A percentile compares a stretch with the other conserved stretches of the same genome.
Conservation (phyloP, 2,329 filamentous ascomycete genomes). For the Pseudofabraea citricarpa region DNA sequence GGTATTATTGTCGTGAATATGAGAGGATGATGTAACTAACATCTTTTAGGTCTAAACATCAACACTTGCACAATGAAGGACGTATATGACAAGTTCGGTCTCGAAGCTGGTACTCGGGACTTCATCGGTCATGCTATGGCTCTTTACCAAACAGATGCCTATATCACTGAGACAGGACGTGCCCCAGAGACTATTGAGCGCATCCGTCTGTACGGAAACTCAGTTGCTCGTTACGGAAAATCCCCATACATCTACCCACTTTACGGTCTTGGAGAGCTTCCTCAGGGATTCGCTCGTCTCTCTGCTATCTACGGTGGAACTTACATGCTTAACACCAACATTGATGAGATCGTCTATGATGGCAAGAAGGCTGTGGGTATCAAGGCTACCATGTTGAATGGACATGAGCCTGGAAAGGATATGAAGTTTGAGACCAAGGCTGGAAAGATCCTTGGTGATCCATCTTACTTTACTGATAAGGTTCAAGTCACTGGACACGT, state of each 20-base stretch:
- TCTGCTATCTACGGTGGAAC: constrained; percentile 98
- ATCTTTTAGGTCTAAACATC: constrained; percentile 67
- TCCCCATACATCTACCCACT: constrained; percentile 99
- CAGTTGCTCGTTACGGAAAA: constrained; percentile 95
- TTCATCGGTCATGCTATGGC: constrained; percentile 99
- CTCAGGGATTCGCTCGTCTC: constrained; percentile 93
- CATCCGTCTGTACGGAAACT: constrained; percentile 95
- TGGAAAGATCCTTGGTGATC: constrained; percentile 93
- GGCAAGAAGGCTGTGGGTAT: constrained; percentile 85
- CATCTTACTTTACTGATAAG: constrained; percentile 92
- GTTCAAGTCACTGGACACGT: constrained; percentile 83
- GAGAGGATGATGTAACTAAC: too few relatives aligned
- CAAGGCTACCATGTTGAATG: constrained; percentile 78
- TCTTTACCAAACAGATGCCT: constrained; percentile 84
- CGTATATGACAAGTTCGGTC: constrained; percentile 96
- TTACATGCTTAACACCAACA: constrained; percentile 96
- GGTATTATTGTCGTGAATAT: too few relatives aligned
- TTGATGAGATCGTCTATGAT: constrained; percentile 87
- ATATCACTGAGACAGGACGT: constrained; percentile 67
- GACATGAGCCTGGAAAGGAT: constrained; percentile 68
- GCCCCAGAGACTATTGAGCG: constrained; percentile 85
- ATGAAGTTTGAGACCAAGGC: constrained; percentile 97
- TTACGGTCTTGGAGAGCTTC: constrained; percentile 94
- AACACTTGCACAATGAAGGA: constrained; percentile 85
- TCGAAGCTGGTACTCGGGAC: constrained; percentile 84